Base-by-base conservation (phyloP, 176 grass and related monocot genomes). In the Aegilops tauschii region DNA sequence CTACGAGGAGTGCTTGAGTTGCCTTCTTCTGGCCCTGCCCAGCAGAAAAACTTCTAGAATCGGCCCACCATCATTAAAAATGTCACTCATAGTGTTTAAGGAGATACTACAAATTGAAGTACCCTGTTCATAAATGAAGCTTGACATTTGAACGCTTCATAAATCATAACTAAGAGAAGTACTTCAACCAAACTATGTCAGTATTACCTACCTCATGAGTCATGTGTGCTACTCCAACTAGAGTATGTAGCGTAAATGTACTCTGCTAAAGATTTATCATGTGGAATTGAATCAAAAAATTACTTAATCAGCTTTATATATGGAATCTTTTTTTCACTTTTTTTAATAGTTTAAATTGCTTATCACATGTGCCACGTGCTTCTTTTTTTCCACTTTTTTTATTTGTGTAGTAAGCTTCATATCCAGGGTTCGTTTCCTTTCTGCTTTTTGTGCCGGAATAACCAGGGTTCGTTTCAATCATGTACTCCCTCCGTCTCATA, bases 1-100 rank as follows among this genome's bases (percentile, higher is more conserved):
- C 14, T 27, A 47, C 5, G 10, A 40, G 69, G 9, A 77, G n/a
- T 49, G 69, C 77, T 52, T 17, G 54, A 65, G 23, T 44, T 65
- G 77, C 4, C 63, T 71, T 80, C 76, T 78, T 78, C 3, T 50
- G n/a, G 77, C 58, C 58, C 45, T 73, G 31, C 54, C 70, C 2
- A 21, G 9, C 16, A 44, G 12, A 8, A 64, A 79, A 64, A 79
- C 17, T 83, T 83, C 44, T 66, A 82, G 74, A 87, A 83, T 8
- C 20, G 12, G 17, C 25, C 32, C 27, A 21, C 63, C 34, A 12
- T 23, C 12, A 42, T 80, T 45, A 84, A 52, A 37, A 20, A 28
- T 27, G 37, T 5, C 56, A 31, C 68, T 30, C 31, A 23, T 77
- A 12, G 32, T 35, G 49, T 32, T 70, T 65, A 80, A 47, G 52